Base-by-base conservation (phyloP, 495 filamentous ascomycete genomes). In the Hypoxylon perforatum region DNA sequence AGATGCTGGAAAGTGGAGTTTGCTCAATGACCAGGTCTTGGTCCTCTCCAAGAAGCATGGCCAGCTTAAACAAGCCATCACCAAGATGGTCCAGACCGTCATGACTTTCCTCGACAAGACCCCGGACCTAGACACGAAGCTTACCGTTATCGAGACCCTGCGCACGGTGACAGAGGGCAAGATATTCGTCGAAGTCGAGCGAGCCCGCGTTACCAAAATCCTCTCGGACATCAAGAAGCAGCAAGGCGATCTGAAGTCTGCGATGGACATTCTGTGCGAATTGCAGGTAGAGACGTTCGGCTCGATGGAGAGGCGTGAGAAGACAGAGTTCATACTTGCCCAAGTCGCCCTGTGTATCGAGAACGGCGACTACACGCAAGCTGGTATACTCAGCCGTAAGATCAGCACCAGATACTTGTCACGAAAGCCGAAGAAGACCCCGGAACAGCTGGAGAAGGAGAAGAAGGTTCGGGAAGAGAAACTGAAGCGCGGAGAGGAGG, bases 121-220 rank as follows among this genome's bases (percentile, higher is more conserved):
- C 30, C 92, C 94, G 36, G 90, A 83, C 59, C 63, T 90, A 61
- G 94, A 97, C 57, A 91, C 87, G 30, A 98, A 97, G 81, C 82
- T 99, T 45, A 90, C 92, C 14, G 87, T 96, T 39, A 98, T 99
- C 66, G 93, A 98, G 77, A 96, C 94, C 0, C 79, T 99, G 69
- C 88, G 95, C 61, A 97, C 95, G 28, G 94, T 99, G 63, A 99
- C 95, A 21, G 95, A 99, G 77, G 95, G 95, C 80, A 99, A 99
- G 92, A 98, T 99, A 72, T 99, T 98, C 70, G 94, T 99, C 70
- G 95, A 99, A 83, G 95, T 99, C 19, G 95, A 99, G 82, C 87
- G 95, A 62, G 95, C 95, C 67, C 92, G 96, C 70, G 90, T 98
- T 48, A 99, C 95, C 60, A 91, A 90, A 68, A 95, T 97, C 63